Percentiles rank a stretch among this genome's conserved stretches.
Conservation (phyloP, 192 early-diverging fungal species). For the Allomyces macrogynus region DNA sequence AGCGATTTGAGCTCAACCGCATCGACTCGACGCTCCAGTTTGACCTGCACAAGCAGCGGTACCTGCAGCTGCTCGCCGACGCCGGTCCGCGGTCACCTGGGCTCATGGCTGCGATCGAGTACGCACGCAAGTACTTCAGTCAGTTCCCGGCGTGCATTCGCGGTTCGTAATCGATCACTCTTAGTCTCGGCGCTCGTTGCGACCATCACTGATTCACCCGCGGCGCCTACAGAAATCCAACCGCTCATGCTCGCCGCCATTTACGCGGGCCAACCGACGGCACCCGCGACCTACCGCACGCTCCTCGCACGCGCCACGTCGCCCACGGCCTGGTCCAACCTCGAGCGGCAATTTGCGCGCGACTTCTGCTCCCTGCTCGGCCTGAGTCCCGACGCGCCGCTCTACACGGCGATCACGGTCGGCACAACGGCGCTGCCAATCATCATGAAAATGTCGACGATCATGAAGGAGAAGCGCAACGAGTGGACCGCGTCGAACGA, state of each 20-base stretch:
- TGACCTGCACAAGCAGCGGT: conserved; percentile 55
- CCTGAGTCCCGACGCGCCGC: conserved; percentile 47
- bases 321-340: conserved; percentile 11
- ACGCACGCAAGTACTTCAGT: conserved; percentile 49
- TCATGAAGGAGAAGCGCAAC: conserved; percentile 66
- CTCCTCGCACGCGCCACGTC: conserved; percentile 21
- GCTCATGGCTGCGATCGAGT: conserved; percentile 39
- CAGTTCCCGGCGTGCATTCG: conserved; percentile 21
- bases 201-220: background rate
- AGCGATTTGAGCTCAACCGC: conserved; percentile 31
- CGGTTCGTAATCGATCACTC: too few relatives aligned
- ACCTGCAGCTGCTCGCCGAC: conserved; percentile 45
- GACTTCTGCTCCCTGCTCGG: conserved; percentile 61
- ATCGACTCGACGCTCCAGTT: conserved; percentile 61
- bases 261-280: conserved; percentile 30
- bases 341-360: conserved; percentile 44
- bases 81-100: conserved; percentile 2
- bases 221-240: conserved; percentile 24
- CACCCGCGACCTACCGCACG: conserved; percentile 28
- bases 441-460: conserved; percentile 71
- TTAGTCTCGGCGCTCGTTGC: background rate
- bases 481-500: conserved; percentile 88
- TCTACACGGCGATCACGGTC: conserved; percentile 49
- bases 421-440: conserved; percentile 76
- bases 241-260: conserved; percentile 26